A percentile compares a stretch with the other conserved stretches of the same genome.
phyloP scores from a whole-genome alignment of 2,329 filamentous ascomycete species.

The Epichloe aotearoae region DNA sequence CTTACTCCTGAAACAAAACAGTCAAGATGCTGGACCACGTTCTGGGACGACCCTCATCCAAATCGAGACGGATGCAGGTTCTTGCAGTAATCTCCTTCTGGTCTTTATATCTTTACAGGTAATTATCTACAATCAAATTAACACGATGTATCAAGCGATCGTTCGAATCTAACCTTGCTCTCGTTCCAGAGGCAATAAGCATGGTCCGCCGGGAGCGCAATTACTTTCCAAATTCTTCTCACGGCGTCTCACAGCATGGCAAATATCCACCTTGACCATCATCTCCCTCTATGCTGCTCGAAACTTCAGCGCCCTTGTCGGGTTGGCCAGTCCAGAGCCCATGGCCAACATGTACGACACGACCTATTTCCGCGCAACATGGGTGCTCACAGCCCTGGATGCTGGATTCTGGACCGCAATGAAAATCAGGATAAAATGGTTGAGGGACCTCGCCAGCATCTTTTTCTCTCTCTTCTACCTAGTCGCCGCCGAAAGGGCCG shows the following conservation, averaged over 20 bases:
- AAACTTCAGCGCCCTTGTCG: conserved; percentile 87
- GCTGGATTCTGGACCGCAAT: conserved; percentile 98
- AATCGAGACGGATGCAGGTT: conserved; percentile 87
- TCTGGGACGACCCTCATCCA: conserved; percentile 75
- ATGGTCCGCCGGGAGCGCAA: conserved; percentile 72
- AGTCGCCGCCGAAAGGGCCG: conserved; percentile 81
- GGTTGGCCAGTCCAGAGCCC: conserved; percentile 84
- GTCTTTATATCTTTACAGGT: conserved; percentile 73
- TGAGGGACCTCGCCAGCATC: conserved; percentile 71
- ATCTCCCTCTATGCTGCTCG: conserved; percentile 80
- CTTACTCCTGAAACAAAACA: background rate
- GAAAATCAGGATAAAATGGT: conserved; percentile 66
- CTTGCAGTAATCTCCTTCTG: conserved; percentile 85
- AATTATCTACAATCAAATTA: conserved; percentile 7
- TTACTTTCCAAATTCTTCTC: conserved; percentile 59
- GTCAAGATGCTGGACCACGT: conserved; percentile 66
- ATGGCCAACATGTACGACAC: conserved; percentile 87
- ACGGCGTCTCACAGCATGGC: conserved; percentile 70
- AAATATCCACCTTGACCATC: conserved; percentile 74
- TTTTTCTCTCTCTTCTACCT: conserved; percentile 85
- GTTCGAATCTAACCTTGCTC: background rate
- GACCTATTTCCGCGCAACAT: conserved; percentile 90
- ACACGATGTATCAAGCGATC: background rate
- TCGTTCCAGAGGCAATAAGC: conserved; percentile 56
- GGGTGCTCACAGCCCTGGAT: conserved; percentile 88